Base-by-base conservation (phyloP, 1,284 basidiomycete genomes). In the Rhodotorula sp. region DNA sequence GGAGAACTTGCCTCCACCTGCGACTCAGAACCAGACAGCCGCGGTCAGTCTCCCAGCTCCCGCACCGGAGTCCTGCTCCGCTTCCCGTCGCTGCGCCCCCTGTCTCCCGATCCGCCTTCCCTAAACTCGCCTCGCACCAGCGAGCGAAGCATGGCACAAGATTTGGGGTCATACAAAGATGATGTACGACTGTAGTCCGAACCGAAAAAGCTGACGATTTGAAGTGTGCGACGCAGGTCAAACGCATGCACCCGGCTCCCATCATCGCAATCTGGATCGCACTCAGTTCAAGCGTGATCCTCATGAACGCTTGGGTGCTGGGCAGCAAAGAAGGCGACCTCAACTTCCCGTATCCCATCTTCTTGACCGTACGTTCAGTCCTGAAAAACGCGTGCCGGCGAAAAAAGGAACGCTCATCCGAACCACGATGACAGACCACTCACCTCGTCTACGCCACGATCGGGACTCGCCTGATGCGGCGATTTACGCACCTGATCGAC, bases 401-500 rank as follows among this genome's bases (percentile, higher is more conserved):
- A 19, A 23, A 3, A 2, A 10, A 49, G 28, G 5, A 6, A n/a
- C 6, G 6, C 48, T 61, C 21, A 34, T 26, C 52, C 26, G 3
- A n/a, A 54, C 5, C 57, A 6, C 45, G n/a, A 2, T 5, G 6
- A 7, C 60, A 62, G 28, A 77, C 78, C 23, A 81, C 80, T 70
- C 82, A 83, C 78, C 79, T 83, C 72, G 75, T 79, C 28, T 82
- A 82, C 64, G 81, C 81, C 38, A 81, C 82, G 10, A 74, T 83
- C 66, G 82, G 80, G 2, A 83, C 82, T 14, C 77, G 82, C 23
- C 45, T 83, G 21, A 77, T 83, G 68, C 77, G 80, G 7, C 74
- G 79, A 26, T 82, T 80, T 69, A 83, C 82, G 21, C 79, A 79
- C 67, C 77, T 83, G 31, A 67, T 83, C 45, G 80, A 83, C 65